A percentile compares a stretch with the other conserved stretches of the same genome.
phyloP scores from a whole-genome alignment of 306 rosid species.

The Vicia villosa region DNA sequence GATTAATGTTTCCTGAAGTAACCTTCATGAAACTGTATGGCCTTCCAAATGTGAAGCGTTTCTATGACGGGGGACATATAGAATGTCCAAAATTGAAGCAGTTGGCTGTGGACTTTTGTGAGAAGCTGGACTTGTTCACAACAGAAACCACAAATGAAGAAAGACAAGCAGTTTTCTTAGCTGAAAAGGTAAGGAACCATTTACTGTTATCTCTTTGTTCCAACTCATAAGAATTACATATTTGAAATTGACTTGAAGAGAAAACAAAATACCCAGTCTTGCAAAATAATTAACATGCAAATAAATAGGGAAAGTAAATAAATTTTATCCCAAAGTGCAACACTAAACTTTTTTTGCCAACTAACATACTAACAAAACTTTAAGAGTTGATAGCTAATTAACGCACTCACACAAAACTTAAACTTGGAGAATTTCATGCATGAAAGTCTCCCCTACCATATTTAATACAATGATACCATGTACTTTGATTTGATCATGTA shows the following conservation, averaged over 20 bases:
- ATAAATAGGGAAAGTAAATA: background rate
- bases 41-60: background rate
- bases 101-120: background rate
- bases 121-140: background rate
- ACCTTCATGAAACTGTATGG: background rate
- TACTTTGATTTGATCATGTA: background rate
- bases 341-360: background rate
- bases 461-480: background rate
- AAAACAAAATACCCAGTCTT: background rate
- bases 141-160: background rate
- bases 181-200: background rate
- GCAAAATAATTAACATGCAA: background rate
- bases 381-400: background rate
- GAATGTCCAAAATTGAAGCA: conserved; percentile 8
- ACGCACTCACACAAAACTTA: background rate
- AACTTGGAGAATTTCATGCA: background rate
- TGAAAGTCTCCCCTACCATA: background rate
- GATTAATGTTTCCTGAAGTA: conserved; percentile 6
- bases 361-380: background rate
- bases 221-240: background rate
- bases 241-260: background rate
- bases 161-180: background rate
- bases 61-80: background rate
- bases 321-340: too few relatives aligned
- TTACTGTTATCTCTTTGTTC: background rate